phyloP scores from a whole-genome alignment of 106 monocot genomes.

The Dendrobium officinale region DNA sequence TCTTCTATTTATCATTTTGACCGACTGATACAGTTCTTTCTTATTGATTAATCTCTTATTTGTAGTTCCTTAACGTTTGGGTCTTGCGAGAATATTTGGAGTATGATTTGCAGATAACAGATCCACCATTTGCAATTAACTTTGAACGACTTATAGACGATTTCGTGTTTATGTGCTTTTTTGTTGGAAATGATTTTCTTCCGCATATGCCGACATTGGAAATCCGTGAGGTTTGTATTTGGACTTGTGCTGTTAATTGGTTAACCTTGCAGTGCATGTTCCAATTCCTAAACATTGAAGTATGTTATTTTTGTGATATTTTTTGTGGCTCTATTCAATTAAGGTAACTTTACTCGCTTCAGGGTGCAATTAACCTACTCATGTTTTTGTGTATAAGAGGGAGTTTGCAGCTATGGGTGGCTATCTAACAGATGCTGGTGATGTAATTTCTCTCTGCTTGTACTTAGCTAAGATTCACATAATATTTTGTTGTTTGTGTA shows the following conservation, averaged over 20 bases:
- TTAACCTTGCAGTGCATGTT: neutral
- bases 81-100: constrained; percentile 87
- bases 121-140: constrained; percentile 67
- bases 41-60: constrained; percentile 1
- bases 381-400: constrained; percentile 67
- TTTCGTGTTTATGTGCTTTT: constrained; percentile 93
- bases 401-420: constrained; percentile 88
- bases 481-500: neutral
- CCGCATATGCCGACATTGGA: constrained; percentile 98
- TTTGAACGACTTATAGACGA: constrained; percentile 90
- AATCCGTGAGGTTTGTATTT: constrained; percentile 76
- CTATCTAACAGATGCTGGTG: constrained; percentile 86
- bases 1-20: neutral
- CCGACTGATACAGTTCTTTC: neutral
- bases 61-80: constrained; percentile 92
- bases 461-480: neutral
- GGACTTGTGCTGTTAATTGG: neutral
- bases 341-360: constrained; percentile 5
- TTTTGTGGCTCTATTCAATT: neutral
- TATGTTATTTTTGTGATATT: neutral
- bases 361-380: constrained; percentile 95
- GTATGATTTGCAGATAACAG: constrained; percentile 61
- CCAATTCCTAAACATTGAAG: constrained; percentile 1
- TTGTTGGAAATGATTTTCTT: constrained; percentile 98
- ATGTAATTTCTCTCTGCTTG: constrained; percentile 49